Evolutionary conservation across 192 early-diverging fungal genomes (phyloP).

Genomic region (Mortierella alpina): DNA sequence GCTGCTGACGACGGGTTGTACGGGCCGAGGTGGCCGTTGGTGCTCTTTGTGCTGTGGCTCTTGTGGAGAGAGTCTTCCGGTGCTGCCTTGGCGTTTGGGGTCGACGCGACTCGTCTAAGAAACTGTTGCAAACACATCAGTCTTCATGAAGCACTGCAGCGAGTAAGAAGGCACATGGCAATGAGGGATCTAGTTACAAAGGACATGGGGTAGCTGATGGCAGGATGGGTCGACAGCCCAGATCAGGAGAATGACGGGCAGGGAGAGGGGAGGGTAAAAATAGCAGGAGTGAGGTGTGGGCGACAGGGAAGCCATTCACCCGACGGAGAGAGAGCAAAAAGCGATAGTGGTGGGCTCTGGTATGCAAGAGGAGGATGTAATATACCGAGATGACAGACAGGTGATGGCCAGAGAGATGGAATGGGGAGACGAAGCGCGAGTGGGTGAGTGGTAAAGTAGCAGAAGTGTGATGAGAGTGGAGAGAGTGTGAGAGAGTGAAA

Average conservation of each 20-base stretch:
- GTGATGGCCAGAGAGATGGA: too few species aligned
- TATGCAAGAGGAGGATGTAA: too few species aligned
- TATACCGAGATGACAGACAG: too few species aligned
- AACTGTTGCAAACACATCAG: conserved; percentile 22
- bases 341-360: too few species aligned
- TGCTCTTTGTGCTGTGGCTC: conserved; percentile 4
- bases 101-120: conserved; percentile 62
- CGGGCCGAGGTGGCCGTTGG: conserved; percentile 24
- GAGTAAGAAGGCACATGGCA: too few species aligned
- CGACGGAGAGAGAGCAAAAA: too few species aligned
- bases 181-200: too few species aligned
- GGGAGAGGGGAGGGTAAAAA: not conserved
- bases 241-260: conserved; percentile 2
- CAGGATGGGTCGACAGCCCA: not conserved
- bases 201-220: too few species aligned
- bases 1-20: conserved; percentile 32
- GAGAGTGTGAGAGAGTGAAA: not conserved
- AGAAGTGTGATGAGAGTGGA: conserved; percentile 17
- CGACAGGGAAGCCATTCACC: too few species aligned
- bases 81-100: conserved; percentile 58
- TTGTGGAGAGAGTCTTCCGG: conserved; percentile 18
- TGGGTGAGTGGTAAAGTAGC: not conserved
- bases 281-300: too few species aligned
- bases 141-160: too few species aligned
- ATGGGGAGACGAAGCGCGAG: too few species aligned